Percentiles rank a stretch among this genome's conserved stretches.
These are phyloP conservation scores for Allantophomopsis cytisporea DNA, from an alignment of 2,329 filamentous ascomycete species.

Conservation along the genomic window DNA sequence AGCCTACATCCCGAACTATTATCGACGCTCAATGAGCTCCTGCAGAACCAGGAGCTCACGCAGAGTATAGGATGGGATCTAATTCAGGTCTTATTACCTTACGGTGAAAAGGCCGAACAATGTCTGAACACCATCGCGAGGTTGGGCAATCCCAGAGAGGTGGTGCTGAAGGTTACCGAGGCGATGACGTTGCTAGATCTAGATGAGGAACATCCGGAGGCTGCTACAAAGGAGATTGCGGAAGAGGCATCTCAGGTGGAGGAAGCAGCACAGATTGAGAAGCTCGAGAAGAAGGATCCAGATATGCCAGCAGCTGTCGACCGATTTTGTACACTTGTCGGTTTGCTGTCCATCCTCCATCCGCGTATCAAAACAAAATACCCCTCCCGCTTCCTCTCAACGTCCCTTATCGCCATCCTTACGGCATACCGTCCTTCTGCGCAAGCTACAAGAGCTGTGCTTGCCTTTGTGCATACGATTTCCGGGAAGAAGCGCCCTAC, in stretches of 20 bases:
- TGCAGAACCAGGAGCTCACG: constrained; percentile 55
- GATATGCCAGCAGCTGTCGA: constrained; percentile 11
- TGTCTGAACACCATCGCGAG: constrained; percentile 65
- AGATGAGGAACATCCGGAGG: constrained; percentile 10
- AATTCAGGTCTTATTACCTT: constrained; percentile 57
- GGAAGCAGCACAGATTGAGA: constrained; percentile 4
- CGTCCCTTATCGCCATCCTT: constrained; percentile 60
- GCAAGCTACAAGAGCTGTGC: constrained; percentile 55
- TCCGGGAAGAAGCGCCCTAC: constrained; percentile 53
- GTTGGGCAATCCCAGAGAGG: constrained; percentile 68
- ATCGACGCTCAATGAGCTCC: constrained; percentile 51
- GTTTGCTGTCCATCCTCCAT: constrained; percentile 61
- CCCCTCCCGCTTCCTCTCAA: constrained; percentile 66
- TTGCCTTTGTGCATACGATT: constrained; percentile 57
- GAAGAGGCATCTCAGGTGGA: constrained; percentile 12
- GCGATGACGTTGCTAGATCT: constrained; percentile 47
- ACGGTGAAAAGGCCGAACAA: constrained; percentile 47
- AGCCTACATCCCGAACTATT: constrained; percentile 42
- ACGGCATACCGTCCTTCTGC: constrained; percentile 48
- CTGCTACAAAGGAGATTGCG: constrained; percentile 5
- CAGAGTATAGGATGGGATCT: constrained; percentile 76
- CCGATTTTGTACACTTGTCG: constrained; percentile 57
- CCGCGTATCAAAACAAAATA: constrained; percentile 63
- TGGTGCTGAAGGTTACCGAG: constrained; percentile 70
- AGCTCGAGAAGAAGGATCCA: constrained; percentile 4